Percentiles rank a stretch among this genome's conserved stretches.
These are phyloP conservation scores for Glycyrrhiza uralensis DNA, from an alignment of 306 rosid species.

Conservation along the genomic window DNA sequence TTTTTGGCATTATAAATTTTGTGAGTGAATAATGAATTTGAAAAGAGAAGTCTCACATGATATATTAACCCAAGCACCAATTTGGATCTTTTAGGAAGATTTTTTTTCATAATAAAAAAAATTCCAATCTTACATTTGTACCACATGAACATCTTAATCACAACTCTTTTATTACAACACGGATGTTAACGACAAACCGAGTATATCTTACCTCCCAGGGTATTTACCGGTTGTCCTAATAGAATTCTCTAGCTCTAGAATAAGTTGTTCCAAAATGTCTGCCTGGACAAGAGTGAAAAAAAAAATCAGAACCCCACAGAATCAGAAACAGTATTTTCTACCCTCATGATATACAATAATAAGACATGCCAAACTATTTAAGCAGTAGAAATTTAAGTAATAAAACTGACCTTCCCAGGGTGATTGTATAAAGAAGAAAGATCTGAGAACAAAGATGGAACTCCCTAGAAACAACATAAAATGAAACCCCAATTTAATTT, in stretches of 20 bases:
- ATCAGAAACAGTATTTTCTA: conserved; percentile 15
- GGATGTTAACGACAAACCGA: background rate
- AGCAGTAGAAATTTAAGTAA: conserved; percentile 13
- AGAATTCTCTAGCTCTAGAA: conserved; percentile 71
- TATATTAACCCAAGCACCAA: background rate
- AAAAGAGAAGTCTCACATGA: background rate
- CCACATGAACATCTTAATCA: conserved; percentile 1
- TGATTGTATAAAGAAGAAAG: conserved; percentile 89
- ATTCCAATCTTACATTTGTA: background rate
- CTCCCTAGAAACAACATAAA: conserved; percentile 69
- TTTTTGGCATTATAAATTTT: background rate
- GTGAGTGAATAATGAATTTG: background rate
- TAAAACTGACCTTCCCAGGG: conserved; percentile 75
- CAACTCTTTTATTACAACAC: background rate
- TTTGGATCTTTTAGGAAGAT: too few relatives aligned
- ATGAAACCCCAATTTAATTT: conserved; percentile 26
- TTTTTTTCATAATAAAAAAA: background rate
- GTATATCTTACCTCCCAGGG: conserved; percentile 70
- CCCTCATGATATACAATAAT: background rate
- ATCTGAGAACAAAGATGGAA: conserved; percentile 93
- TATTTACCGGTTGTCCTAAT: conserved; percentile 57
- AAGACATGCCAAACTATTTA: background rate
- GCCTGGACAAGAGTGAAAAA: conserved; percentile 51
- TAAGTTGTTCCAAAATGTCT: conserved; percentile 79
- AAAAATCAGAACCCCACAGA: conserved; percentile 4